phyloP scores from a whole-genome alignment of 768 basidiomycete genomes.

The Dioszegia crocea region DNA sequence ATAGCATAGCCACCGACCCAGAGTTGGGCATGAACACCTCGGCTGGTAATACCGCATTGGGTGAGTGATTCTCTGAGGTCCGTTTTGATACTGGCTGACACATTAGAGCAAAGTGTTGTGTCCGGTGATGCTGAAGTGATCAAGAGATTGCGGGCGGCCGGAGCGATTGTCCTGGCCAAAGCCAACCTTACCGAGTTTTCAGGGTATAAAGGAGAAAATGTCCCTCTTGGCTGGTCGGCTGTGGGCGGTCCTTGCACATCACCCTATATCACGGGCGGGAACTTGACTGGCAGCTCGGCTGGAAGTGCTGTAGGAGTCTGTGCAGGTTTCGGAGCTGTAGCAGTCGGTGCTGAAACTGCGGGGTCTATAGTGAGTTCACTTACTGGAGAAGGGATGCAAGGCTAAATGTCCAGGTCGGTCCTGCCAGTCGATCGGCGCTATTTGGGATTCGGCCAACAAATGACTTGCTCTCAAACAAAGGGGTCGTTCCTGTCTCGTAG shows the following conservation, averaged over 20 bases:
- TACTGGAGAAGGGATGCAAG: no score
- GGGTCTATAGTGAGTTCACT: constrained; percentile 27
- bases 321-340: constrained; percentile 33
- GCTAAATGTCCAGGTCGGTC: constrained; percentile 3
- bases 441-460: constrained; percentile 28
- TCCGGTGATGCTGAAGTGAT: not conserved
- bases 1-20: constrained; percentile 39
- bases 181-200: constrained; percentile 37
- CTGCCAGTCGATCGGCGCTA: constrained; percentile 30
- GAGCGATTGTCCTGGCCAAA: constrained; percentile 27
- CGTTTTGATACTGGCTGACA: no score
- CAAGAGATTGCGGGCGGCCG: not conserved
- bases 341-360: constrained; percentile 34
- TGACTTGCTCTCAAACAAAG: constrained; percentile 20
- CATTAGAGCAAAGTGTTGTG: constrained; percentile 2
- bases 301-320: constrained; percentile 34
- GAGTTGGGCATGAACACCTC: constrained; percentile 40
- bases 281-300: constrained; percentile 22
- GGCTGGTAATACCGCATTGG: constrained; percentile 28
- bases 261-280: constrained; percentile 37
- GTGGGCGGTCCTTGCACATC: constrained; percentile 32
- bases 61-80: not conserved
- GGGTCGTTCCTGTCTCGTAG: constrained; percentile 28
- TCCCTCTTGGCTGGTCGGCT: constrained; percentile 37
- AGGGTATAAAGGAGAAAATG: constrained; percentile 21